Evolutionary conservation across 2,329 filamentous ascomycete genomes (phyloP).

Genomic region (Xylaria sp.): DNA sequence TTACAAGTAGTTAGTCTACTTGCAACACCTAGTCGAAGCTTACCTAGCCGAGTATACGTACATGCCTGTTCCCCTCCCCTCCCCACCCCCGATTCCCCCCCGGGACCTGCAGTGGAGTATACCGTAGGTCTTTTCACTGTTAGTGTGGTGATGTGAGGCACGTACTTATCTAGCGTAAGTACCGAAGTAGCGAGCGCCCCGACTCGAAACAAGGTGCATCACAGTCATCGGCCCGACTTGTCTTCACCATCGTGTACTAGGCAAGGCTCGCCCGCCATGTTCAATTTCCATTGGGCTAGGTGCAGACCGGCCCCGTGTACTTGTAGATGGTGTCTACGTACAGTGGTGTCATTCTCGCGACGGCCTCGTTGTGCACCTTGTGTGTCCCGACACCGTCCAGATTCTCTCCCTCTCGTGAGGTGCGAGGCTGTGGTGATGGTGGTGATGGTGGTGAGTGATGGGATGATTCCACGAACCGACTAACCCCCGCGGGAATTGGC

Average conservation of each 20-base stretch:
- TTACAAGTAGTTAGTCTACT: too few species aligned
- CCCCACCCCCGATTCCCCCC: constrained; percentile 19
- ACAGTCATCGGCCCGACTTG: constrained; percentile 26
- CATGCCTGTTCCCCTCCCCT: background rate
- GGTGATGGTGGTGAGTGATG: background rate
- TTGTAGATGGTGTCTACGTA: background rate
- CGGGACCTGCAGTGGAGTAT: too few species aligned
- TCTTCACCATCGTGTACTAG: constrained; percentile 18
- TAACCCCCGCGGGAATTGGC: background rate
- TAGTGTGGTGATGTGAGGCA: too few species aligned
- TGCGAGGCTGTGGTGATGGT: background rate
- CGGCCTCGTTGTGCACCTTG: background rate
- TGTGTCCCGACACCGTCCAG: too few species aligned
- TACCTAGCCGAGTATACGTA: too few species aligned
- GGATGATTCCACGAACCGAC: background rate
- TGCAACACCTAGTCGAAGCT: too few species aligned
- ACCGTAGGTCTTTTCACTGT: too few species aligned
- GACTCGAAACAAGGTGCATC: constrained; percentile 18
- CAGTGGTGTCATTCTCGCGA: background rate
- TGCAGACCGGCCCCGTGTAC: background rate
- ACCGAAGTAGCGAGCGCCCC: constrained; percentile 10
- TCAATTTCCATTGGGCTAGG: background rate
- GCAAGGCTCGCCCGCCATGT: constrained; percentile 9
- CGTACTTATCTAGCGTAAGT: too few species aligned
- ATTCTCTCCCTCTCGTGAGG: background rate